phyloP scores from a whole-genome alignment of 805 yeast species.

The Scheffersomyces coipomensis region DNA sequence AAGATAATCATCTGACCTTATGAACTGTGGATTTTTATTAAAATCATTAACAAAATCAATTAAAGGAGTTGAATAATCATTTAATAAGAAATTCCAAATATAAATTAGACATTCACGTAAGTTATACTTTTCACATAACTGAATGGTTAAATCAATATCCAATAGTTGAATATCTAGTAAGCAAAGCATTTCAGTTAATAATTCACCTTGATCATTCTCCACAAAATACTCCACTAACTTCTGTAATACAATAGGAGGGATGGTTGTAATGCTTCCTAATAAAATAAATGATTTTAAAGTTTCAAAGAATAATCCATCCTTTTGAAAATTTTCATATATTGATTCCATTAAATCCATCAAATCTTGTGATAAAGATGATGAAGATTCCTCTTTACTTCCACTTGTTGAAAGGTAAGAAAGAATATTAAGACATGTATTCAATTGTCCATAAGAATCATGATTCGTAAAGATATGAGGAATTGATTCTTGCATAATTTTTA shows the following conservation, averaged over 20 bases:
- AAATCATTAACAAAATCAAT: constrained; percentile 50
- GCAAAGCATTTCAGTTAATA: constrained; percentile 68
- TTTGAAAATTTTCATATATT: constrained; percentile 25
- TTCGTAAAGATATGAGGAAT: constrained; percentile 36
- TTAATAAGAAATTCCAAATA: constrained; percentile 67
- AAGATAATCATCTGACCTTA: constrained; percentile 7
- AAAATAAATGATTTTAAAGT: constrained; percentile 52
- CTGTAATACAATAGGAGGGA: constrained; percentile 67
- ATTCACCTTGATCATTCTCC: constrained; percentile 36
- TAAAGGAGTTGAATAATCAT: constrained; percentile 73
- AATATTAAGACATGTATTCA: constrained; percentile 12
- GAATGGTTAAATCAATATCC: constrained; percentile 76
- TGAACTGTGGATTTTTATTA: constrained; percentile 4
- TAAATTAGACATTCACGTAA: constrained; percentile 64
- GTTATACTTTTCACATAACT: constrained; percentile 53
- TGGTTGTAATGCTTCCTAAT: constrained; percentile 38
- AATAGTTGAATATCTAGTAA: constrained; percentile 62
- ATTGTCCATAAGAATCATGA: constrained; percentile 11
- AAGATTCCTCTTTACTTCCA: constrained; percentile 12
- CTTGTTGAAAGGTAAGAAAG: constrained; percentile 5
- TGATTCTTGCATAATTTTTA: constrained; percentile 56
- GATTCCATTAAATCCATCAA: constrained; percentile 44
- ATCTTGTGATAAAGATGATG: too few species aligned
- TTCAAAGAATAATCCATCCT: constrained; percentile 45
- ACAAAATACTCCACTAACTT: constrained; percentile 56